Percentiles rank a stretch among this genome's conserved stretches.
These are phyloP conservation scores for Entomophthora muscae DNA, from an alignment of 371 early-diverging fungal genomes.

Conservation along the genomic window DNA sequence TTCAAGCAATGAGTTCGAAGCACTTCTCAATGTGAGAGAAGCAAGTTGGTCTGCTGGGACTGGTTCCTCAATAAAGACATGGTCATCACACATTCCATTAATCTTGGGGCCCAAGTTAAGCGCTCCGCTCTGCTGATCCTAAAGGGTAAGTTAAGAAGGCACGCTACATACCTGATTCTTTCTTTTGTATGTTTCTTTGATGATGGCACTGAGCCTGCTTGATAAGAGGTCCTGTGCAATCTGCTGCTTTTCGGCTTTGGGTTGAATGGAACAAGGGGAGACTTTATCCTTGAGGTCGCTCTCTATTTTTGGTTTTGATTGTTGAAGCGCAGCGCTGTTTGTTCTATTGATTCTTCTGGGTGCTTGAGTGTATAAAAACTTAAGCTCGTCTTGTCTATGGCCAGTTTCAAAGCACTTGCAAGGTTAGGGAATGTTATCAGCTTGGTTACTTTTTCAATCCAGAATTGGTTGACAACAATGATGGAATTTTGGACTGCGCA, in stretches of 20 bases:
- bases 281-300: too few species aligned
- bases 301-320: not conserved
- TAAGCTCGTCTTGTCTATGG: not conserved
- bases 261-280: too few species aligned
- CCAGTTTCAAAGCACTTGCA: not conserved
- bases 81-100: not conserved
- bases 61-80: not conserved
- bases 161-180: not conserved
- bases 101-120: not conserved
- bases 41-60: not conserved
- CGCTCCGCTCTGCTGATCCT: not conserved
- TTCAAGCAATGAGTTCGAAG: not conserved
- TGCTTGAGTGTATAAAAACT: not conserved
- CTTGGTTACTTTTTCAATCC: not conserved
- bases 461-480: not conserved
- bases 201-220: not conserved
- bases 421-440: not conserved
- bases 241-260: not conserved
- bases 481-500: not conserved
- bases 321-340: too few species aligned
- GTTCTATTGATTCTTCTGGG: not conserved
- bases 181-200: not conserved
- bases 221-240: not conserved
- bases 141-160: not conserved
- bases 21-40: not conserved